A percentile compares a stretch with the other conserved stretches of the same genome.
phyloP scores from a whole-genome alignment of 768 basidiomycete genomes.

The Lentinula sp. region DNA sequence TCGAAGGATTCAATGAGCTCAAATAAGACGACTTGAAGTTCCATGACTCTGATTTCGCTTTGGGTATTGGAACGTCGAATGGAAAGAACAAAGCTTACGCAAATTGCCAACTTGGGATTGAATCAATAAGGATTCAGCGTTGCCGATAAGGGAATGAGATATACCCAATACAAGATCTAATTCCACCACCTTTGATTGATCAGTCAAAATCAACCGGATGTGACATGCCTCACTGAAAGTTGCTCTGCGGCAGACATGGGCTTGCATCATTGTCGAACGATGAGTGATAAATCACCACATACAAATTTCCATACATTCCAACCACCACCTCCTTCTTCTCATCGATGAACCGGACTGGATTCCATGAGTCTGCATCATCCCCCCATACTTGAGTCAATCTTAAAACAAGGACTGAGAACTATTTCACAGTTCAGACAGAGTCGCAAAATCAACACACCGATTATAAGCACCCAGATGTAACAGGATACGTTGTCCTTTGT shows the following conservation, averaged over 20 bases:
- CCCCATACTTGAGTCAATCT: constrained; percentile 27
- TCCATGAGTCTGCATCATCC: constrained; percentile 28
- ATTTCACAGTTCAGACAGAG: neutral
- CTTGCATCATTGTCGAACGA: neutral
- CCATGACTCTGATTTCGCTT: constrained; percentile 18
- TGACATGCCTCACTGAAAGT: neutral
- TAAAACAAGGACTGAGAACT: neutral
- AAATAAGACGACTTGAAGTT: constrained; percentile 37
- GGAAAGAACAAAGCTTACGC: constrained; percentile 10
- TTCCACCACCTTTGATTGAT: constrained; percentile 6
- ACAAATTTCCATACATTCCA: constrained; percentile 16
- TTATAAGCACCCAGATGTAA: constrained; percentile 30
- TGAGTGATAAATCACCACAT: neutral
- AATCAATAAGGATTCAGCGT: neutral
- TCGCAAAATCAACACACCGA: constrained; percentile 16
- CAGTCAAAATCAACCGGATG: neutral
- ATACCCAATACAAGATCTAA: constrained; percentile 12
- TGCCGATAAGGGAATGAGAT: neutral
- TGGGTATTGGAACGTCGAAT: neutral
- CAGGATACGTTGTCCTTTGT: constrained; percentile 28
- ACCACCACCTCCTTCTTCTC: constrained; percentile 6
- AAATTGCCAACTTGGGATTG: constrained; percentile 11
- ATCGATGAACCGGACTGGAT: constrained; percentile 25
- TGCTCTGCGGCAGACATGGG: neutral
- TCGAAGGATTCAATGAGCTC: constrained; percentile 34